phyloP scores from a whole-genome alignment of 495 filamentous ascomycete species.

The Monascus purpureus region DNA sequence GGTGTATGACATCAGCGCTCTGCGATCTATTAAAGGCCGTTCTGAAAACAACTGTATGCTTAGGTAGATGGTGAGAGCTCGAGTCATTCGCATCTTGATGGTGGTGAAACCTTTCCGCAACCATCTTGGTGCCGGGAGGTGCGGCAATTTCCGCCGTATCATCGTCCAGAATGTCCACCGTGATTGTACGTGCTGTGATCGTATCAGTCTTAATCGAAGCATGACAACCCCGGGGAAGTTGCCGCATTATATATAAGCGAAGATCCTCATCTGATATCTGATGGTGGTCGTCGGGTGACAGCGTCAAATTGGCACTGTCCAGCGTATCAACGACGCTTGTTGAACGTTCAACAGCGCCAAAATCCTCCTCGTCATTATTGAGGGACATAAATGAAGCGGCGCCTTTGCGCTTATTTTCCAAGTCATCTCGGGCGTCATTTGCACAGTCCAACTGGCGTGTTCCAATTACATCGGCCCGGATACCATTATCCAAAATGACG shows the following conservation, averaged over 20 bases:
- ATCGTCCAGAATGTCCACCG: slow-evolving; percentile 54
- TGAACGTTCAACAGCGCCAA: slow-evolving; percentile 35
- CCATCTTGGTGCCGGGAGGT: slow-evolving; percentile 51
- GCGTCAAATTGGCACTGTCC: slow-evolving; percentile 11
- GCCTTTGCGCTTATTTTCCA: slow-evolving; percentile 7
- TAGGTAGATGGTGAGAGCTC: slow-evolving; percentile 13
- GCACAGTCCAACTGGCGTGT: slow-evolving; percentile 19
- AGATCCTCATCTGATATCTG: slow-evolving; percentile 31
- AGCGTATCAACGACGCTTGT: slow-evolving; percentile 11
- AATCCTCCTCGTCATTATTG: slow-evolving; percentile 22
- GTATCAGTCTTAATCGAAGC: slow-evolving; percentile 53
- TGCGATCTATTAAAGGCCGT: slow-evolving; percentile 31
- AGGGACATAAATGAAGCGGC: slow-evolving; percentile 25
- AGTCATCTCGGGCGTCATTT: slow-evolving; percentile 7
- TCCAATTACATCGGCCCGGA: slow-evolving; percentile 43
- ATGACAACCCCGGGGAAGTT: slow-evolving; percentile 28
- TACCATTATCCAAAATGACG: slow-evolving; percentile 53
- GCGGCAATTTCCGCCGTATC: slow-evolving; percentile 43
- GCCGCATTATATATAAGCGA: slow-evolving; percentile 29
- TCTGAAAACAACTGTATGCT: slow-evolving; percentile 30
- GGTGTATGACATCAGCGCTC: slow-evolving; percentile 22
- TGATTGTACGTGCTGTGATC: slow-evolving; percentile 54
- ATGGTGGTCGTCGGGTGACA: slow-evolving; percentile 18
- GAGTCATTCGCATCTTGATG: slow-evolving; percentile 12
- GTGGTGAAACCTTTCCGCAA: slow-evolving; percentile 41